These are phyloP conservation scores for Aspergillus steynii DNA, from an alignment of 495 filamentous ascomycete genomes.

Conservation along the genomic window DNA sequence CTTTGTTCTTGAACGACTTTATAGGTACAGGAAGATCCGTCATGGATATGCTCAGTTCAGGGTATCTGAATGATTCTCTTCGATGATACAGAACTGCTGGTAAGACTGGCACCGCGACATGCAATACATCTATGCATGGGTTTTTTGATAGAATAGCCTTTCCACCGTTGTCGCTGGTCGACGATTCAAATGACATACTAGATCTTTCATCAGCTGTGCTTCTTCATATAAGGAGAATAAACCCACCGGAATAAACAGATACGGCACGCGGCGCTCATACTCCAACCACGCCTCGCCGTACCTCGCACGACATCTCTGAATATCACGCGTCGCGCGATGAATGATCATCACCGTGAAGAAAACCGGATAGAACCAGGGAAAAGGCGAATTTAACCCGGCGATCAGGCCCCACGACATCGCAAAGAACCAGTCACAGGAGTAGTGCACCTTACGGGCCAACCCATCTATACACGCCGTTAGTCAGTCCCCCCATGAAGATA, in stretches of 20 bases:
- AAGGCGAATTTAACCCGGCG: constrained; percentile 56
- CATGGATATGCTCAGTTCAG: constrained; percentile 27
- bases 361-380: constrained; percentile 93
- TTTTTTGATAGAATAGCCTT: not conserved
- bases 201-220: constrained; percentile 3
- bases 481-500: not conserved
- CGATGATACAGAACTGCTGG: not conserved
- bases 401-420: constrained; percentile 65
- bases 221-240: not conserved
- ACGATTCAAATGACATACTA: constrained; percentile 21
- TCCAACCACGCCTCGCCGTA: constrained; percentile 91
- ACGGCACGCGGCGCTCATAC: constrained; percentile 84
- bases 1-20: constrained; percentile 30
- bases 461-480: constrained; percentile 44
- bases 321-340: constrained; percentile 81
- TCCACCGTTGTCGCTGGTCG: not conserved
- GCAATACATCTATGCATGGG: too few relatives aligned
- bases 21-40: constrained; percentile 25
- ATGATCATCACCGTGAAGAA: constrained; percentile 91
- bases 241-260: constrained; percentile 93
- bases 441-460: constrained; percentile 87
- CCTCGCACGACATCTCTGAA: constrained; percentile 73
- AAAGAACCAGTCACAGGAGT: constrained; percentile 85
- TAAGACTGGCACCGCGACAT: too few relatives aligned
- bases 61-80: constrained; percentile 17